Evolutionary conservation across 371 early-diverging fungal species (phyloP), one percentile per base, ranked within the genome.

Genomic region (Lichtheimia hyalospora): DNA sequence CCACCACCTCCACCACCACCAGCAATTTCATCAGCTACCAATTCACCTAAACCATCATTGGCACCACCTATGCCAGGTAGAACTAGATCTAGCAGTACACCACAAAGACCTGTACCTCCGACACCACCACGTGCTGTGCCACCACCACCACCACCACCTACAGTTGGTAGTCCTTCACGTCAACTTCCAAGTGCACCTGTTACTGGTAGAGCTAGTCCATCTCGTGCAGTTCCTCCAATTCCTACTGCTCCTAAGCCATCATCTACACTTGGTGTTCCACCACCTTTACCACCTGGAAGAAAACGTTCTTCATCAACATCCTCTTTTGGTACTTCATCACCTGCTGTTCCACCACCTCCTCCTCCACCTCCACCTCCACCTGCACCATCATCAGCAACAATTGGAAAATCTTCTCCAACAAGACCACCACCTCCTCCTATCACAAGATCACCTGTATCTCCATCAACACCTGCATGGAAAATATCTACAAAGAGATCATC

Each of bases 41-140:
- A 68, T 20, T 64, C 67, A 15, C 60, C 73, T 13, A 61, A 60
- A 51, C 61, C 64, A 52, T 58, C 63, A 57, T 49, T 69, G 16
- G 62, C 52, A 23, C 67, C 79, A 8, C 42, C 71, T 39, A 24
- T 68, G n/a, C 68, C 74, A 24, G 75, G 79, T 5, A 61, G 79
- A 57, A 52, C 71, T 4, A 64, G 75, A 52, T 74, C 79, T 5
- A 71, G 64, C 20, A 78, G 79, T 18, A 75, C 79, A 28, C 79
- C 79, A n/a, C 75, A 73, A 49, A 21, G 73, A 44, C 69, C 75
- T 15, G 54, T 78, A 3, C 79, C 79, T 15, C 71, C 73, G 4
- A 64, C 75, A 6, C 77, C 76, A 12, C 71, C 75, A 23, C 58
- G 73, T 50, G 54, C 66, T 44, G 64, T 68, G 0, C 73, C 78